Evolutionary conservation across 2,329 filamentous ascomycete species (phyloP).

Genomic region (Epichloe sp.): DNA sequence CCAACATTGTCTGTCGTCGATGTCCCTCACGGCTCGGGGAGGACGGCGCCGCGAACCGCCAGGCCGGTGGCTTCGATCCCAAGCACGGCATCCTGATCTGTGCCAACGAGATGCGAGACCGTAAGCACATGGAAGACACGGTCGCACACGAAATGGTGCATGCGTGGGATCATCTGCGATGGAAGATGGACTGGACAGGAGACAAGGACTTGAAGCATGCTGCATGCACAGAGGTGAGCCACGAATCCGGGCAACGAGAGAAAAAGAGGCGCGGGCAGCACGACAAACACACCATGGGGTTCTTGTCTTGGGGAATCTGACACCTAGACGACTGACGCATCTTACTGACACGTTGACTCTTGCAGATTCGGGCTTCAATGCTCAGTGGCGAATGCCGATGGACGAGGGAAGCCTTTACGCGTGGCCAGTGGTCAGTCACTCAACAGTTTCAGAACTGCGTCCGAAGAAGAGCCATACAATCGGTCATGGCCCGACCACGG

Average conservation of each 20-base stretch:
- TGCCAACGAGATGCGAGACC: conserved; percentile 75
- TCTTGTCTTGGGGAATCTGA: neutral
- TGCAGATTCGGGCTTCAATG: conserved; percentile 78
- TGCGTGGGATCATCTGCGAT: conserved; percentile 84
- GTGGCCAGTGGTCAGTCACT: conserved; percentile 77
- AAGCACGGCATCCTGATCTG: conserved; percentile 82
- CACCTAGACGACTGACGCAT: neutral
- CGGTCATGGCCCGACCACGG: conserved; percentile 61
- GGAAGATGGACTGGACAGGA: conserved; percentile 72
- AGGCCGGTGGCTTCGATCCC: conserved; percentile 73
- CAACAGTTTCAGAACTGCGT: conserved; percentile 94
- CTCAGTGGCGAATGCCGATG: conserved; percentile 91
- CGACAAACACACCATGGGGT: too few species aligned
- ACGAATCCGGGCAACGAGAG: neutral
- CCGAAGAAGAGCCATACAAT: conserved; percentile 63
- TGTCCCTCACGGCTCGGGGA: conserved; percentile 50
- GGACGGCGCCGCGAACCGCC: conserved; percentile 47
- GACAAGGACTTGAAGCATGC: conserved; percentile 69
- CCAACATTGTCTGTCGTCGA: conserved; percentile 70
- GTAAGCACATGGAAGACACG: conserved; percentile 80
- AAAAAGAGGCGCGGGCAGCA: neutral
- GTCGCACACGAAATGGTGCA: conserved; percentile 97
- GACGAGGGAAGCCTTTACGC: conserved; percentile 69
- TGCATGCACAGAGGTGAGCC: conserved; percentile 74
- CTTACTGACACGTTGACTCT: neutral